Conservation (phyloP, 345 rosid genomes). For the Salix arbutifolia region DNA sequence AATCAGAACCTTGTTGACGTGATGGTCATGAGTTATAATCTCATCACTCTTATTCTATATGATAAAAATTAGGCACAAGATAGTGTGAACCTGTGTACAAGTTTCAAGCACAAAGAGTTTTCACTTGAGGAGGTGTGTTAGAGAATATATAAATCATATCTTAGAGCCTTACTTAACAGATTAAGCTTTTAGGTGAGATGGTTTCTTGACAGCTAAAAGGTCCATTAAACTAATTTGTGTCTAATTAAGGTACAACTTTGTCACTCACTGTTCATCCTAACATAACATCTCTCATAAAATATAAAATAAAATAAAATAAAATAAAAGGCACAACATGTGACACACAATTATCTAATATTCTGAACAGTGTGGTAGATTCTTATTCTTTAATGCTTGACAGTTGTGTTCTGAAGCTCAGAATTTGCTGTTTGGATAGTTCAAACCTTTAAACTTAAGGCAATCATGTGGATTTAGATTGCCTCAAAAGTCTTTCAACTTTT, state of each 20-base stretch:
- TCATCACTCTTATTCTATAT: no score
- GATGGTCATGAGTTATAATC: no score
- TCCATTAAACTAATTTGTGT: not conserved
- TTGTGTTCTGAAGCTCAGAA: not conserved
- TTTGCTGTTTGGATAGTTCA: not conserved
- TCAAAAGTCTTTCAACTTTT: not conserved
- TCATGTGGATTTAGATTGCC: not conserved
- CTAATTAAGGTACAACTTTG: not conserved
- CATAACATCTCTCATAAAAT: not conserved
- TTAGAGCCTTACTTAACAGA: no score
- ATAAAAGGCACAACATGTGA: not conserved
- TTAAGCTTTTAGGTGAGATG: no score
- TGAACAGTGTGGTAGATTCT: not conserved
- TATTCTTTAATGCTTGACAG: not conserved
- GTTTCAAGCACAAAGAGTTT: no score
- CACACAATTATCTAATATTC: not conserved
- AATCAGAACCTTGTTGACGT: no score
- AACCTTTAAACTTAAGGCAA: not conserved
- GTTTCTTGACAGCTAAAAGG: not conserved
- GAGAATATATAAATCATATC: no score
- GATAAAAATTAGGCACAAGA: no score
- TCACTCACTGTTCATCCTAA: not conserved
- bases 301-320: no score
- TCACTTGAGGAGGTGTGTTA: no score
- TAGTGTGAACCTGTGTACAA: no score